Base-by-base conservation (phyloP, 192 early-diverging fungal genomes). In the Rhizophagus clarus region DNA sequence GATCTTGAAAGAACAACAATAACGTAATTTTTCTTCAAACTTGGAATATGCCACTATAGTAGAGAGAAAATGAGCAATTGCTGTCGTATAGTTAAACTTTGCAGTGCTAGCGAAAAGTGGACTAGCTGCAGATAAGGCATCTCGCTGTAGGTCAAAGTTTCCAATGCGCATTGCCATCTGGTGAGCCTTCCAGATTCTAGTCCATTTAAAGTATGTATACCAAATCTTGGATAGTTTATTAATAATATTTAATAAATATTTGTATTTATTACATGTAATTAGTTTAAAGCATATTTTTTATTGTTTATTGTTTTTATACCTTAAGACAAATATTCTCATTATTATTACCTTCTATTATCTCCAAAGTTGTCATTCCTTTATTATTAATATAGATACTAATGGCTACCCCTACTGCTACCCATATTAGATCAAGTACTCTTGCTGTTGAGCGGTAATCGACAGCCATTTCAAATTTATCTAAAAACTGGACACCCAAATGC, bases 381-480 rank as follows among this genome's bases (percentile, higher is more conserved):
- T 76, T 63, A 76, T 8, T 62, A 62, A 29, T 62, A 32, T 4
- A 20, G 2, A 34, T 34, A 34, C 32, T 62, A 63, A 76, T 56
- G 34, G 61, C 56, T 63, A 76, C 32, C 37, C 61, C 34, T 17
- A 63, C 14, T 12, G 56, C 61, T 17, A 32, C 24, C 61, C 74
- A 76, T 63, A 76, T 76, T 24, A 63, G 2, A 42, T 76, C 61
- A 15, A 76, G 26, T 42, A 76, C 74, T 29, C 26, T 0, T 63
- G 10, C 24, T 61, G 34, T 76, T 20, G 34, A 14, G 32, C 37
- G 10, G 63, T 76, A 76, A 26, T 76, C 45, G 26, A 63, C 34
- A 32, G 62, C 34, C 5, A 60, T 76, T 76, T 76, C 61, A 24
- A 62, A 76, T 76, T 76, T 76, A 63, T 76, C 74, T n/a, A 76